A percentile compares a stretch with the other conserved stretches of the same genome.
Evolutionary conservation across 1,284 basidiomycete species (phyloP).

Genomic region (Rhizopogon parksii): DNA sequence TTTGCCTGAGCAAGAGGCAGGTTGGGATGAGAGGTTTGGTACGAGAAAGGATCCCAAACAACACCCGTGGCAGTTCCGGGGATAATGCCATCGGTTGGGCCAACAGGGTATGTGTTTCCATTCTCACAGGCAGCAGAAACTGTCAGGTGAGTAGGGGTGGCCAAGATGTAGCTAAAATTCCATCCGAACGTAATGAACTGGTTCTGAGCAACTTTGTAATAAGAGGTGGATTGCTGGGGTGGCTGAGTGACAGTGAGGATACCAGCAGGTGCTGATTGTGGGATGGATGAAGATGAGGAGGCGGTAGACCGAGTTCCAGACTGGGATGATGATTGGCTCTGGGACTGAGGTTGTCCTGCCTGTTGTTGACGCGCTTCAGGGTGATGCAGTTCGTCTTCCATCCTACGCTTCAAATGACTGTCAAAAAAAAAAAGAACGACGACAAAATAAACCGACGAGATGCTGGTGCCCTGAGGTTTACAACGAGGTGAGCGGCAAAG

Average conservation of each 20-base stretch:
- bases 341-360: conserved; percentile 7
- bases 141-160: conserved; percentile 67
- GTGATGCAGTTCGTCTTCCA: neutral
- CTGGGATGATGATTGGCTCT: conserved; percentile 7
- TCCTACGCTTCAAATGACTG: neutral
- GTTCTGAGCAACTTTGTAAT: conserved; percentile 75
- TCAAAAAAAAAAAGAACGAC: conserved; percentile 2
- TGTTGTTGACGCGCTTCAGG: conserved; percentile 5
- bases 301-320: conserved; percentile 11
- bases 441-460: neutral
- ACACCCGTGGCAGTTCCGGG: conserved; percentile 63
- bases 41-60: conserved; percentile 76
- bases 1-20: conserved; percentile 65
- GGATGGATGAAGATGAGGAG: conserved; percentile 34
- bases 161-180: conserved; percentile 72
- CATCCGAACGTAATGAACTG: conserved; percentile 81
- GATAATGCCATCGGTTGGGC: conserved; percentile 66
- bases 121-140: conserved; percentile 76
- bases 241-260: conserved; percentile 70
- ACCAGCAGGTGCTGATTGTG: conserved; percentile 57
- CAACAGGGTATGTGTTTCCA: conserved; percentile 82
- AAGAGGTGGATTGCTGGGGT: conserved; percentile 70
- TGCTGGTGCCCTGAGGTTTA: neutral
- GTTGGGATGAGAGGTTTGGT: conserved; percentile 59
- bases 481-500: neutral